These are phyloP conservation scores for Mortierella sp. DNA, from an alignment of 371 early-diverging fungal genomes.

Conservation along the genomic window DNA sequence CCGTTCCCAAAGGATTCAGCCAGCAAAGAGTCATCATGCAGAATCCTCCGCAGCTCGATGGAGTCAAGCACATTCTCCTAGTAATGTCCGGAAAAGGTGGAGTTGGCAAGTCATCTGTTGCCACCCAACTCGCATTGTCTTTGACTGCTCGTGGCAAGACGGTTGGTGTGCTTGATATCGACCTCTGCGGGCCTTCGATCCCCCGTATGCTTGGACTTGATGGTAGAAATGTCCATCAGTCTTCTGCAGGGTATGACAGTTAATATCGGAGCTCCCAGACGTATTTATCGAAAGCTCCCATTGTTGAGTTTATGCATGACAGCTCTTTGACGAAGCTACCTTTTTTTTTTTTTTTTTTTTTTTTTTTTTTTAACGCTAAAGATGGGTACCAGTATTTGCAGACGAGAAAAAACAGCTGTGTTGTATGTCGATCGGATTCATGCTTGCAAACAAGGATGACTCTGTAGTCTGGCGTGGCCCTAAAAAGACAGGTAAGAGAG, in stretches of 20 bases:
- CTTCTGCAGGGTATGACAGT: slow-evolving; percentile 66
- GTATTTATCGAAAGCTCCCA: background rate
- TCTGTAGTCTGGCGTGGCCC: slow-evolving; percentile 97
- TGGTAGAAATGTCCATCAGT: slow-evolving; percentile 80
- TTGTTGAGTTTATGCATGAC: background rate
- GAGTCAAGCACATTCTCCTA: slow-evolving; percentile 78
- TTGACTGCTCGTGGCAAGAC: slow-evolving; percentile 63
- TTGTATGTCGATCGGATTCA: slow-evolving; percentile 91
- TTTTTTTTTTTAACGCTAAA: slow-evolving; percentile 18
- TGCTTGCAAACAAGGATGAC: slow-evolving; percentile 82
- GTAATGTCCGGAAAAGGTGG: slow-evolving; percentile 97
- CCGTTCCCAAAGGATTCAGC: too few species aligned
- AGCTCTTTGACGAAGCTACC: background rate
- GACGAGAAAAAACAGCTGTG: slow-evolving; percentile 74
- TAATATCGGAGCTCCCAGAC: too few species aligned
- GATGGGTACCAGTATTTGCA: slow-evolving; percentile 94
- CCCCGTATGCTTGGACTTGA: slow-evolving; percentile 86
- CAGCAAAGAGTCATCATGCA: slow-evolving; percentile 14
- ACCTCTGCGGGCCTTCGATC: slow-evolving; percentile 95
- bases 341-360: background rate
- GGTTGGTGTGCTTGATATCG: slow-evolving; percentile 93
- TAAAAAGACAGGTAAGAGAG: slow-evolving; percentile 79
- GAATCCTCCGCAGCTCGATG: slow-evolving; percentile 51
- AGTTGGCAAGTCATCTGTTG: slow-evolving; percentile 89
- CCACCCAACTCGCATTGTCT: slow-evolving; percentile 72